Conservation (phyloP, 208 protist species). For the Wallacemonas sp. region DNA sequence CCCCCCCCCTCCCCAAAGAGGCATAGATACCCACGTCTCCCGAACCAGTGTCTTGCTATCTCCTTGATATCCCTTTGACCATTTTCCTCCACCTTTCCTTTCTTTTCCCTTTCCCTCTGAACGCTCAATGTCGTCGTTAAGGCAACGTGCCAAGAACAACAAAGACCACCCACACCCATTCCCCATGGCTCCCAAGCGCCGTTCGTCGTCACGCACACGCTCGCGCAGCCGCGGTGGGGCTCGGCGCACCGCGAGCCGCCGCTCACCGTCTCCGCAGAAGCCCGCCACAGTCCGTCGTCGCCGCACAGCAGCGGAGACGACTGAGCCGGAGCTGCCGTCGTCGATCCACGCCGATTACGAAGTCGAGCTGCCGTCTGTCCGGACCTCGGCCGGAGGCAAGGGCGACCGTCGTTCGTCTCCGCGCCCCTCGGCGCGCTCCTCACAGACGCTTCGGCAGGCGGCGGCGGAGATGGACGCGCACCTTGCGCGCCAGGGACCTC, state of each 20-base stretch:
- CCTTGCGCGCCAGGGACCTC: constrained; percentile 1
- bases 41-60: not conserved
- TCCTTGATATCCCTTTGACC: no score
- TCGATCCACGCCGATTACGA: not conserved
- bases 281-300: not conserved
- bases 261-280: not conserved
- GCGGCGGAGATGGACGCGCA: not conserved
- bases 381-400: not conserved
- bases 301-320: not conserved
- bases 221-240: not conserved
- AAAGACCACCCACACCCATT: no score
- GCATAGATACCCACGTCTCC: no score
- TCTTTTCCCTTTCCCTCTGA: not conserved
- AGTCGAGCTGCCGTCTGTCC: not conserved
- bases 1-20: no score
- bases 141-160: not conserved
- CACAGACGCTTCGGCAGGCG: not conserved
- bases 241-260: not conserved
- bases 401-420: no score
- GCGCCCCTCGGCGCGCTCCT: not conserved
- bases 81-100: no score
- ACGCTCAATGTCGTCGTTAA: constrained; percentile 9
- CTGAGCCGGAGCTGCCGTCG: not conserved
- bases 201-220: not conserved
- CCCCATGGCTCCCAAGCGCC: not conserved